Evolutionary conservation across 352 stramenopile genomes (phyloP), one percentile per base, ranked within the genome.

Genomic region (Phytophthora palmivora): DNA sequence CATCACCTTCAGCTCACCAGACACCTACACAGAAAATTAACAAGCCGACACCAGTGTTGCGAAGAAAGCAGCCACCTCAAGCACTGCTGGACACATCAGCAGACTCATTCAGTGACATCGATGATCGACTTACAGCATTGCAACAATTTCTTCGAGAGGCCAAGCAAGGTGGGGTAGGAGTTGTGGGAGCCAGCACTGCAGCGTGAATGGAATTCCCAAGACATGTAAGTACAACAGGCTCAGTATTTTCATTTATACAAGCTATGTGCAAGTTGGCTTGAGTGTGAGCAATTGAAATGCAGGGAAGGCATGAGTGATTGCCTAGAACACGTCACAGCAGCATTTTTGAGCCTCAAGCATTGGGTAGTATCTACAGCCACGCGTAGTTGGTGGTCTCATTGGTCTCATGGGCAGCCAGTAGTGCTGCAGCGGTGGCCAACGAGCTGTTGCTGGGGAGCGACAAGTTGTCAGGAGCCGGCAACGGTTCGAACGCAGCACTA

Each of bases 91-190:
- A 91, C 42, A 91, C 79, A 8, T 91, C 84, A 0, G 47, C 83
- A 4, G 83, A 92, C 45, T 92, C 84, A 33, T 93, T 95, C 56
- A 92, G 82, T 37, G 85, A 95, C 48, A 92, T 95, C 46, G 87
- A 95, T 57, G 84, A 94, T n/a, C 78, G 87, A 6, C 60, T 94
- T 32, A 93, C 81, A 24, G 87, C 85, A 11, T 58, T 95, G 26
- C 85, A 94, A 49, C 74, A 94, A 59, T 95, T 95, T 24, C 72
- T 95, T 22, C 81, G 83, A 67, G 76, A 94, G 44, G 85, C 87
- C 37, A 94, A 94, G 58, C 78, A 91, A 70, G 73, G 74, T 12
- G 62, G 54, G 3, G 41, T 48, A 42, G 34, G 26, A 52, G 28
- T 43, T 26, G 38, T 44, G 9, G 52, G 44, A 26, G 42, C 53